Percentiles rank a stretch among this genome's conserved stretches.
Conservation (phyloP, 1,284 basidiomycete species). For the Malassezia brasiliensis region DNA sequence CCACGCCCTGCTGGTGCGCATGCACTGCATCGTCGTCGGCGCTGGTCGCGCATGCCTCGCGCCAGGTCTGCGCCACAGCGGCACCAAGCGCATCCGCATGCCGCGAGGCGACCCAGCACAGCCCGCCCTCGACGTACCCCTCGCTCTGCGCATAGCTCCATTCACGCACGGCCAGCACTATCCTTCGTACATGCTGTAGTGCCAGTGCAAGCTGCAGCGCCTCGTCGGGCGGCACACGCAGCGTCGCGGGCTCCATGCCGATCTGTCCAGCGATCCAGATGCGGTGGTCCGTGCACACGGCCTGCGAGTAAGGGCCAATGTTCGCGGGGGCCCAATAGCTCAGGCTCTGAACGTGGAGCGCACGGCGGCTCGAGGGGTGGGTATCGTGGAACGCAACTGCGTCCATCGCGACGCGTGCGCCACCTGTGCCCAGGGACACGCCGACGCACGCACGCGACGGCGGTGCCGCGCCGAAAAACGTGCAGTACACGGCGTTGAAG, state of each 20-base stretch:
- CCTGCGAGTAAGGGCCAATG: constrained; percentile 96
- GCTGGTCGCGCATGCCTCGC: neutral
- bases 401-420: neutral
- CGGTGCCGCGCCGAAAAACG: constrained; percentile 79
- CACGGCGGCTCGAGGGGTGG: constrained; percentile 46
- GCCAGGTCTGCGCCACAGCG: constrained; percentile 16
- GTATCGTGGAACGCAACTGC: constrained; percentile 4
- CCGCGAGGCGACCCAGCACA: constrained; percentile 39
- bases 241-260: constrained; percentile 66
- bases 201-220: constrained; percentile 62
- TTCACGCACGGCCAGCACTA: constrained; percentile 51
- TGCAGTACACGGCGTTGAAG: constrained; percentile 57
- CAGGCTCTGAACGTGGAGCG: constrained; percentile 83
- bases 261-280: constrained; percentile 91
- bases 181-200: constrained; percentile 68
- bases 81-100: constrained; percentile 3
- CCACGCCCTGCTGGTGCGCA: neutral
- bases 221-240: constrained; percentile 58
- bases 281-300: constrained; percentile 65
- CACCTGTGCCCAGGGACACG: constrained; percentile 48
- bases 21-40: constrained; percentile 3
- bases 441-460: constrained; percentile 86
- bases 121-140: constrained; percentile 38
- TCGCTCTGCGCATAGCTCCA: constrained; percentile 10
- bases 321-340: constrained; percentile 99